Percentiles rank a stretch among this genome's conserved stretches.
Conservation (phyloP, 352 stramenopile genomes). For the Pythium phragmitis region DNA sequence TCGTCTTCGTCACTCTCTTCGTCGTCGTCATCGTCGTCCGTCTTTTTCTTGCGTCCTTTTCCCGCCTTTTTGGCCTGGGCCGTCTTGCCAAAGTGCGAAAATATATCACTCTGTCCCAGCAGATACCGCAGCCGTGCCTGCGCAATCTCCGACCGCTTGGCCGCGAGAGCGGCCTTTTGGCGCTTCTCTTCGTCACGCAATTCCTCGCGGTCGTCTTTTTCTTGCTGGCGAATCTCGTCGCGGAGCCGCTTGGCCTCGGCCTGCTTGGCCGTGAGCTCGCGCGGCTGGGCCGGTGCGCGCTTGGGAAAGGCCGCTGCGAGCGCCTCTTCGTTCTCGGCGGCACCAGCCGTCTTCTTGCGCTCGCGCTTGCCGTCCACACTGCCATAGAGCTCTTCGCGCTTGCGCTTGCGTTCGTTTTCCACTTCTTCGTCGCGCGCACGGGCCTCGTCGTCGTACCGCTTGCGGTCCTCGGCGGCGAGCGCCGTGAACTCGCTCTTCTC, state of each 20-base stretch:
- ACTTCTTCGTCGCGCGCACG: slow-evolving; percentile 70
- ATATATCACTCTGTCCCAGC: slow-evolving; percentile 96
- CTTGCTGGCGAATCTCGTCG: slow-evolving; percentile 76
- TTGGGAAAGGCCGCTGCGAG: slow-evolving; percentile 27
- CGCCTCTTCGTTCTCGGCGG: slow-evolving; percentile 33
- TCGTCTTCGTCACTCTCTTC: slow-evolving; percentile 70
- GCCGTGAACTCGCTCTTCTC: slow-evolving; percentile 74
- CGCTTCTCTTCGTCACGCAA: slow-evolving; percentile 72
- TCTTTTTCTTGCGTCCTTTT: slow-evolving; percentile 43
- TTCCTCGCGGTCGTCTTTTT: slow-evolving; percentile 64
- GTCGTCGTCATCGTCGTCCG: slow-evolving; percentile 44
- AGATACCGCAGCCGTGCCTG: slow-evolving; percentile 92
- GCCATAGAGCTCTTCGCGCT: slow-evolving; percentile 69
- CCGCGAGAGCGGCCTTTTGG: slow-evolving; percentile 75
- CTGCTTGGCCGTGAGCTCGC: slow-evolving; percentile 67
- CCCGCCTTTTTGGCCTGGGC: slow-evolving; percentile 34
- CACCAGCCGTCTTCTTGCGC: slow-evolving; percentile 49
- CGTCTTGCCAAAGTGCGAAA: slow-evolving; percentile 95
- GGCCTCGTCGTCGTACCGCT: slow-evolving; percentile 78
- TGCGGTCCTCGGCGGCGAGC: slow-evolving; percentile 52
- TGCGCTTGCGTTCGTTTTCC: slow-evolving; percentile 66
- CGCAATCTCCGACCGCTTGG: slow-evolving; percentile 80
- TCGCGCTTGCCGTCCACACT: slow-evolving; percentile 80
- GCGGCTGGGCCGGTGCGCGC: slow-evolving; percentile 34
- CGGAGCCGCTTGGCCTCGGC: slow-evolving; percentile 62